A percentile compares a stretch with the other conserved stretches of the same genome.
These are phyloP conservation scores for Aspergillus novofumigatus DNA, from an alignment of 2,329 filamentous ascomycete genomes.

Conservation along the genomic window DNA sequence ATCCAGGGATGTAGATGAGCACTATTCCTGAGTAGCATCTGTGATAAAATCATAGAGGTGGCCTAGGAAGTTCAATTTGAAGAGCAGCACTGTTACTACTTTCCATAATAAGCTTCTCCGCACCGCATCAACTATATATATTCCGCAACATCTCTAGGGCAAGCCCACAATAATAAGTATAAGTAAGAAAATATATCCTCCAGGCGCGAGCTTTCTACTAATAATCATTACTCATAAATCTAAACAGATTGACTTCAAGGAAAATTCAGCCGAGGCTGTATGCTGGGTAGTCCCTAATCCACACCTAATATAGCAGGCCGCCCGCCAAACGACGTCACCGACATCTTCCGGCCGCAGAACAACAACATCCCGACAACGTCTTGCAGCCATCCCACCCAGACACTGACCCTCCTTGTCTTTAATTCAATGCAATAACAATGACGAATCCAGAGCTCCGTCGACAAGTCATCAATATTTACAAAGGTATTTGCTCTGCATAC, in stretches of 20 bases:
- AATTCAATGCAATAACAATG: conserved; percentile 21
- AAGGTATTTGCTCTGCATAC: conserved; percentile 54
- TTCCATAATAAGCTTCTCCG: neutral
- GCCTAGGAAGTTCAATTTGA: neutral
- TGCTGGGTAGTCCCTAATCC: too few relatives aligned
- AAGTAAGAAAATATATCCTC: neutral
- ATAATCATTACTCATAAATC: neutral
- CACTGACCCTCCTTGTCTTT: neutral
- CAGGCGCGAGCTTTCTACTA: neutral
- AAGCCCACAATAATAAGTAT: neutral
- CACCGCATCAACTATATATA: neutral
- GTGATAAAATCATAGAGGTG: neutral
- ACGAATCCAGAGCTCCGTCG: conserved; percentile 60
- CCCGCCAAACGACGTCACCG: neutral
- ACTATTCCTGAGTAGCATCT: neutral
- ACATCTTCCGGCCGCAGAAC: neutral
- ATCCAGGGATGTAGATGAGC: neutral
- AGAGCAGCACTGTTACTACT: neutral
- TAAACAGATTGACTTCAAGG: neutral
- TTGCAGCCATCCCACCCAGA: neutral
- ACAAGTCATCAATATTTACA: conserved; percentile 83
- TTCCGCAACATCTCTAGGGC: neutral
- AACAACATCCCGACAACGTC: neutral
- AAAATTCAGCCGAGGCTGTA: neutral
- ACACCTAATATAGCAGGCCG: neutral